Evolutionary conservation across 169 alveolate genomes (phyloP), one percentile per base, ranked within the genome.

Genomic region (Eimeria mitis): DNA sequence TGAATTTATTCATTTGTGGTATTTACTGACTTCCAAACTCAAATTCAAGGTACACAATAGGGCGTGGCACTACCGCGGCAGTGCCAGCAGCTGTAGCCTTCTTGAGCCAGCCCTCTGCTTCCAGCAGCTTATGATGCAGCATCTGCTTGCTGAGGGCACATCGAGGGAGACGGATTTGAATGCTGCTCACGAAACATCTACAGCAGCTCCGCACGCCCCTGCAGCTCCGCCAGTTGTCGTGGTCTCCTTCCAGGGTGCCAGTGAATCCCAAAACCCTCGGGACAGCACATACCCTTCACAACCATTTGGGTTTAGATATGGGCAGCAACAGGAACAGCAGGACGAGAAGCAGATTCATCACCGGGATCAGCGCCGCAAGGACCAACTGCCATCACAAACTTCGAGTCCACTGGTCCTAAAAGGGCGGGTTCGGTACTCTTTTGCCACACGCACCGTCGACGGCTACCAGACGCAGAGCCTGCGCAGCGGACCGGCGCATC

Each of bases 371-470:
- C 78, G 21, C 78, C 13, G 78, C 78, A 68, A 34, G 78, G 25
- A 13, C 78, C 78, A 34, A 11, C 78, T 14, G 23, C 78, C 47
- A 68, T 73, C 65, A 21, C 47, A n/a, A 4, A 52, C 71, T 2
- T 49, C 70, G 73, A n/a, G 65, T 44, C 89, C 89, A 31, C 44
- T 81, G 89, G 89, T 81, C 68, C n/a, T 81, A 3, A 54, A n/a
- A 25, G 89, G 89, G 1, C 89, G 89, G 54, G 65, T 81, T 44
- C 70, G 49, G 31, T 81, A 81, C 89, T 16, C 89, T 31, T 81
- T 81, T 81, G 89, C 89, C 61, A 81, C 89, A 11, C 89, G 89
- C 70, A 81, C 73, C 52, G 73, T 28, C 16, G 89, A 37, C 2
- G 71, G 61, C 16, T 54, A 49, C 56, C 70, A 47, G n/a, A 44